Evolutionary conservation across 305 asterid species (phyloP).

Genomic region (Solanum hybrid): DNA sequence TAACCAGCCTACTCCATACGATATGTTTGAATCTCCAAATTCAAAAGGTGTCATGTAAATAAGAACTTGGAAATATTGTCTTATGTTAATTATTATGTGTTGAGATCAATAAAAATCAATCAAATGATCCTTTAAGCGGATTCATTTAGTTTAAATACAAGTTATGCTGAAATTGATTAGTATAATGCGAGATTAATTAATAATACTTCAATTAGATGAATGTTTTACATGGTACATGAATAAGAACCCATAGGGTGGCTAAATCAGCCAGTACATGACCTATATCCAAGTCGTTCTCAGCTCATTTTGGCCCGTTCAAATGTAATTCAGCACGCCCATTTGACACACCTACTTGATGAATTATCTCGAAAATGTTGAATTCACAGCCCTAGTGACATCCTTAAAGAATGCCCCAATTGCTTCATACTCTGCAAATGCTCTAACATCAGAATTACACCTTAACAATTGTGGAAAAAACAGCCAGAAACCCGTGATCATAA

Average conservation of each 20-base stretch:
- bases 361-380: not conserved
- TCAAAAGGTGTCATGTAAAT: not conserved
- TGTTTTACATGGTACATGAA: not conserved
- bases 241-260: not conserved
- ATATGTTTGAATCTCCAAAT: not conserved
- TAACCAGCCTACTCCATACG: constrained; percentile 13
- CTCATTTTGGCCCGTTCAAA: not conserved
- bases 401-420: constrained; percentile 40
- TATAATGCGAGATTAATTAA: not conserved
- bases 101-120: not conserved
- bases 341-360: not conserved
- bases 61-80: rapidly evolving
- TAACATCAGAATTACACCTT: constrained; percentile 26
- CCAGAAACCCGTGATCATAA: constrained; percentile 35
- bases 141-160: not conserved
- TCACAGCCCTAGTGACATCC: constrained; percentile 32
- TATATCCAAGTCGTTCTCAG: not conserved
- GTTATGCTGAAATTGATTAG: not conserved
- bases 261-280: not conserved
- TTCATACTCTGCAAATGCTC: constrained; percentile 45
- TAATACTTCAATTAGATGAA: not conserved
- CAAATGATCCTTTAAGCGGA: not conserved
- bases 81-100: not conserved
- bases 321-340: not conserved
- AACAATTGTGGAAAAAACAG: constrained; percentile 53